Percentiles rank a stretch among this genome's conserved stretches.
phyloP scores from a whole-genome alignment of 2,329 filamentous ascomycete species.

The Penicillium decumbens region DNA sequence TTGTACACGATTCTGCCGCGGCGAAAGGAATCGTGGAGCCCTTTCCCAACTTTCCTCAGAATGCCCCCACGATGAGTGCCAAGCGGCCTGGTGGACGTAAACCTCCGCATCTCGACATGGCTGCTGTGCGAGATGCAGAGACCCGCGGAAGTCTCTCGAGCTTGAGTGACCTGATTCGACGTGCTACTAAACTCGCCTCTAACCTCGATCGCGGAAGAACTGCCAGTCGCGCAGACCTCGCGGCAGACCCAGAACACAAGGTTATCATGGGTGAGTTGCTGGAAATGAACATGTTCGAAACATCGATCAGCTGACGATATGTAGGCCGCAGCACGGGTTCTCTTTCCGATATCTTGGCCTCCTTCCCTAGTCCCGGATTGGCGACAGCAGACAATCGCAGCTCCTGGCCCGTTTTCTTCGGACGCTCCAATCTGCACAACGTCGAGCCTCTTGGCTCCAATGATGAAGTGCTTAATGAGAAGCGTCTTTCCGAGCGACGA shows the following conservation, averaged over 20 bases:
- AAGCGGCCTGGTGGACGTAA: conserved; percentile 37
- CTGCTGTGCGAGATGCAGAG: conserved; percentile 75
- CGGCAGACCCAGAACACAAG: conserved; percentile 32
- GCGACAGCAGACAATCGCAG: conserved; percentile 43
- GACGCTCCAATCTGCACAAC: conserved; percentile 34
- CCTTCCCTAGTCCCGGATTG: conserved; percentile 58
- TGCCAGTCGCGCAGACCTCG: conserved; percentile 53
- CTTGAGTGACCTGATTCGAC: conserved; percentile 80
- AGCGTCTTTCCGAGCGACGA: conserved; percentile 46
- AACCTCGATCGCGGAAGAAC: conserved; percentile 80
- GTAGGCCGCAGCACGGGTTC: conserved; percentile 48
- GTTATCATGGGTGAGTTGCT: conserved; percentile 25
- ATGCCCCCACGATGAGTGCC: conserved; percentile 38
- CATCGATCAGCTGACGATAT: conserved; percentile 1
- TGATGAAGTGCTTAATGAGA: conserved; percentile 21
- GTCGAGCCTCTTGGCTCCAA: conserved; percentile 22
- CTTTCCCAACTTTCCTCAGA: conserved; percentile 28
- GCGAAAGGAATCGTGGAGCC: conserved; percentile 22
- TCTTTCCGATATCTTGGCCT: conserved; percentile 60
- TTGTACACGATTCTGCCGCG: conserved; percentile 9
- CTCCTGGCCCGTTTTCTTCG: conserved; percentile 40
- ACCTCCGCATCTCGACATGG: conserved; percentile 74
- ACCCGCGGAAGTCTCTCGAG: conserved; percentile 85
- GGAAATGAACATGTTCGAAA: neutral
- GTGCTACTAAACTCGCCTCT: conserved; percentile 78